These are phyloP conservation scores for Nidularia pulvinata DNA, from an alignment of 768 basidiomycete species.

Conservation along the genomic window DNA sequence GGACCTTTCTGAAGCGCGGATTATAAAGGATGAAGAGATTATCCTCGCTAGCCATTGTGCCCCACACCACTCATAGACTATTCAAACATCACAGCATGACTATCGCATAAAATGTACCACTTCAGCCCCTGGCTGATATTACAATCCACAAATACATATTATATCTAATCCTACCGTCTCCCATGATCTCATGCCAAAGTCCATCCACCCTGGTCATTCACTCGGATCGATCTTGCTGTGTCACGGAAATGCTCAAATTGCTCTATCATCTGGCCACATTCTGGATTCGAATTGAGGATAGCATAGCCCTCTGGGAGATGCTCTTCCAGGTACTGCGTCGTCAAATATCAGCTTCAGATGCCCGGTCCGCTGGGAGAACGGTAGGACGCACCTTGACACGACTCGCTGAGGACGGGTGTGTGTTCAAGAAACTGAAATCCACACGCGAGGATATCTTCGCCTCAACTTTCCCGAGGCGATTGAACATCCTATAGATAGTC, in stretches of 20 bases:
- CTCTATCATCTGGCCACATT: conserved; percentile 44
- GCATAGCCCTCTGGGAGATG: conserved; percentile 58
- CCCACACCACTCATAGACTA: no score
- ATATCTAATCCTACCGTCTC: no score
- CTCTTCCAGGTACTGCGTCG: conserved; percentile 45
- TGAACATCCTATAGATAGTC: conserved; percentile 57
- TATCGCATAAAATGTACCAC: no score
- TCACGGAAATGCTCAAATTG: conserved; percentile 28
- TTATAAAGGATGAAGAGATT: no score
- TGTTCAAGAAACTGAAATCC: conserved; percentile 62
- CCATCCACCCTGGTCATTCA: neutral
- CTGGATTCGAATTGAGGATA: conserved; percentile 53
- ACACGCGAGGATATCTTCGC: conserved; percentile 21
- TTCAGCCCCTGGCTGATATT: no score
- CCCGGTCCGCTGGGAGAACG: neutral
- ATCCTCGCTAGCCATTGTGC: no score
- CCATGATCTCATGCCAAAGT: no score
- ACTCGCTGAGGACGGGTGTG: conserved; percentile 77
- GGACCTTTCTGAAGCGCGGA: conserved; percentile 14
- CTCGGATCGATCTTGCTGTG: conserved; percentile 2
- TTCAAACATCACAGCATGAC: no score
- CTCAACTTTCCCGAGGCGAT: conserved; percentile 62
- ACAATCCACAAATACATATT: no score
- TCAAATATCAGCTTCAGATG: no score
- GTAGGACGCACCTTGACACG: conserved; percentile 62